phyloP scores from a whole-genome alignment of 192 early-diverging fungal genomes.

The Rhizophagus clarus region DNA sequence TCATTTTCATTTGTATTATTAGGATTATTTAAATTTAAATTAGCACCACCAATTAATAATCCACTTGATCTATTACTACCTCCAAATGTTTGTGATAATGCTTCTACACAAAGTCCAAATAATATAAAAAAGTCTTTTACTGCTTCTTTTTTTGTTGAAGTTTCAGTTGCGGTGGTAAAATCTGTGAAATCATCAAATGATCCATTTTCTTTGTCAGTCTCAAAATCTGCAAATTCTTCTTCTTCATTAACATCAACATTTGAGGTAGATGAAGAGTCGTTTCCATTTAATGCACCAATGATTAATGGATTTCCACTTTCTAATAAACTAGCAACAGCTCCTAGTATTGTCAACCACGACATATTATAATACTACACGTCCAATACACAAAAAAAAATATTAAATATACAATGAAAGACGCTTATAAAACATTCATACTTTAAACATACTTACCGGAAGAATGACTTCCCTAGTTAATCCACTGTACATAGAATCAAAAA shows the following conservation, averaged over 20 bases:
- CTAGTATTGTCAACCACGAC: constrained; percentile 61
- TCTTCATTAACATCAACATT: background rate
- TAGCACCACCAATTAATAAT: constrained; percentile 41
- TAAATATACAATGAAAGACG: background rate
- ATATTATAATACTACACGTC: constrained; percentile 52
- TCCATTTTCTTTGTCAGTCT: background rate
- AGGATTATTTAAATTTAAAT: background rate
- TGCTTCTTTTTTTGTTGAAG: constrained; percentile 27
- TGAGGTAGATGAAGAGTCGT: background rate
- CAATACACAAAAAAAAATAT: background rate
- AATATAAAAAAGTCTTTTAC: constrained; percentile 62
- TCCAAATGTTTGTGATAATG: constrained; percentile 46
- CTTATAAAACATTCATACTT: background rate
- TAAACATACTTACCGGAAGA: constrained; percentile 51
- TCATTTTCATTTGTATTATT: constrained; percentile 38
- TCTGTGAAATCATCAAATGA: background rate
- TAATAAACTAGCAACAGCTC: constrained; percentile 56
- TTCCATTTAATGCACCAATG: constrained; percentile 45
- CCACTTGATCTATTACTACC: constrained; percentile 29
- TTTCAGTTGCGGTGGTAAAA: background rate
- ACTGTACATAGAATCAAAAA: constrained; percentile 61
- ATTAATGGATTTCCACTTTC: constrained; percentile 49
- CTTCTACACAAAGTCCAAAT: constrained; percentile 72
- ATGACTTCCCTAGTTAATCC: constrained; percentile 70
- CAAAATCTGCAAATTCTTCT: constrained; percentile 15